Evolutionary conservation across 352 stramenopile genomes (phyloP).

Genomic region (Thraustotheca clavata): DNA sequence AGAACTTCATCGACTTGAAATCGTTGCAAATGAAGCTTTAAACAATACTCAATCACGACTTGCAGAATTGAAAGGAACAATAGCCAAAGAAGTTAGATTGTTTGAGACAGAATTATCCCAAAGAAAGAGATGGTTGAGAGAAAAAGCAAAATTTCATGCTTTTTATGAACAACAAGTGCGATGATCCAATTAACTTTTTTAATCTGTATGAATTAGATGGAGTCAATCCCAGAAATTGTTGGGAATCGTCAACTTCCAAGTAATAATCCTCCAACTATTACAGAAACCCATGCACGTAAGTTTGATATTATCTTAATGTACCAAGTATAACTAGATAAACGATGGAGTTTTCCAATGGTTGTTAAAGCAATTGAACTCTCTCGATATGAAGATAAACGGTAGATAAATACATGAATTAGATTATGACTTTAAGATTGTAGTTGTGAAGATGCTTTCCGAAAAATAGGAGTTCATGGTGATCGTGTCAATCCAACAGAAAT

Average conservation of each 20-base stretch:
- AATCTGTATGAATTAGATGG: background rate
- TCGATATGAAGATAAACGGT: constrained; percentile 8
- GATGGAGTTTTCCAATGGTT: background rate
- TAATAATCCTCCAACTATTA: background rate
- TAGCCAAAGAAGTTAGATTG: constrained; percentile 45
- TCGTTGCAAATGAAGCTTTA: constrained; percentile 55
- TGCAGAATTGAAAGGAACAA: constrained; percentile 58
- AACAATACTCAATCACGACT: constrained; percentile 44
- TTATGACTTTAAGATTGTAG: background rate
- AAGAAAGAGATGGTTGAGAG: constrained; percentile 61
- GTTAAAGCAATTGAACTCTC: background rate
- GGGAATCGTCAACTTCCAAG: background rate
- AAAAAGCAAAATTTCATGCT: constrained; percentile 79
- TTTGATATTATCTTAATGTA: background rate
- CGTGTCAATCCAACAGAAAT: constrained; percentile 58
- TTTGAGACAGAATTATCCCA: constrained; percentile 60
- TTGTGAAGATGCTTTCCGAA: constrained; percentile 42
- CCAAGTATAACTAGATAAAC: background rate
- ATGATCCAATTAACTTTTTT: background rate
- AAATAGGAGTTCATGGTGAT: constrained; percentile 46
- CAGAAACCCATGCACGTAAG: background rate
- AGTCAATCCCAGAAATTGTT: background rate
- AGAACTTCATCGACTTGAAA: constrained; percentile 72
- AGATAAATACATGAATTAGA: background rate
- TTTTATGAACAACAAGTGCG: constrained; percentile 74